These are phyloP conservation scores for Amniculicola lignicola DNA, from an alignment of 495 filamentous ascomycete genomes.

Conservation along the genomic window DNA sequence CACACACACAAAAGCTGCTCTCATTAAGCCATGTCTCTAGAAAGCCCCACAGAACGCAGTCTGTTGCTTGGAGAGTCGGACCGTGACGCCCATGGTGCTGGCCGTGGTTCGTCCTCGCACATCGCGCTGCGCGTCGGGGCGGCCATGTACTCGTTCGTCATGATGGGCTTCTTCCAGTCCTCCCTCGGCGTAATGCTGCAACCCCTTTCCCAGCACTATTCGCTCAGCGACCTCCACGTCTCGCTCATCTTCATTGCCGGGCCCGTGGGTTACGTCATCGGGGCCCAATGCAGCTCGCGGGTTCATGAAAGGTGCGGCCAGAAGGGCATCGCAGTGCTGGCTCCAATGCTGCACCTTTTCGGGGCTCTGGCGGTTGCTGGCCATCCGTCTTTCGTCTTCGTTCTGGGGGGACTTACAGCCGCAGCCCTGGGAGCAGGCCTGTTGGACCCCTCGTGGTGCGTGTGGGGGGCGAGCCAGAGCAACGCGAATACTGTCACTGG, in stretches of 20 bases:
- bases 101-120: background rate
- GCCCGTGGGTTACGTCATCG: slow-evolving; percentile 19
- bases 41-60: too few species aligned
- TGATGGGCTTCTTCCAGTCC: slow-evolving; percentile 20
- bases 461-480: slow-evolving; percentile 10
- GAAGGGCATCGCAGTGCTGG: slow-evolving; percentile 16
- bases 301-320: slow-evolving; percentile 15
- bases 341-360: slow-evolving; percentile 15
- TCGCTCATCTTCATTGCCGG: slow-evolving; percentile 20
- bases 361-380: background rate
- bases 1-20: too few species aligned
- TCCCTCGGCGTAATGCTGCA: slow-evolving; percentile 26
- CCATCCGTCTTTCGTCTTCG: slow-evolving; percentile 12
- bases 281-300: slow-evolving; percentile 5
- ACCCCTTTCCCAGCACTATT: slow-evolving; percentile 9
- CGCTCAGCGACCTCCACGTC: slow-evolving; percentile 20
- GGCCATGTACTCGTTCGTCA: slow-evolving; percentile 23
- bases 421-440: slow-evolving; percentile 10
- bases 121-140: slow-evolving; percentile 2
- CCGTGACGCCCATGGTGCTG: background rate
- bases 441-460: slow-evolving; percentile 21
- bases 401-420: slow-evolving; percentile 6
- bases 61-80: background rate
- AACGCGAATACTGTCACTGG: slow-evolving; percentile 12
- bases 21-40: too few species aligned